Evolutionary conservation across 2,329 filamentous ascomycete genomes (phyloP), one percentile per base, ranked within the genome.

Genomic region (Stachybotrys chartarum): DNA sequence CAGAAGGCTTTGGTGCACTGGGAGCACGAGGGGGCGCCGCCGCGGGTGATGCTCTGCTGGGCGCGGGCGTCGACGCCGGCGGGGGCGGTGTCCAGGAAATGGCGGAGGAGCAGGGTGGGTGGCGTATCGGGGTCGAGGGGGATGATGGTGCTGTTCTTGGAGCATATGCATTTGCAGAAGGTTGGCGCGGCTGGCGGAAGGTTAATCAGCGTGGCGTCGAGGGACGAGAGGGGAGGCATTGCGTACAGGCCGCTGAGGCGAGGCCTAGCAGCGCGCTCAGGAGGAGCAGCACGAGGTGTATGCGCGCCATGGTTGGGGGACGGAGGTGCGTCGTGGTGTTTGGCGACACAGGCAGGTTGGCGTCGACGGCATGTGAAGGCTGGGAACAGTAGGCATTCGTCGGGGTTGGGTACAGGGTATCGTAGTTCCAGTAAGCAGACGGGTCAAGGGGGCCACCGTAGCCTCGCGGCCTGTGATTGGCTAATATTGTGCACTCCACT

Each of bases 131-230:
- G 77, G n/a, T 76, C 80, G 10, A 86, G 77, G 14, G 80, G 76
- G 65, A 87, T 84, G 64, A 87, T 84, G 60, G 83, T 86, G 75
- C 81, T 84, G 73, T 87, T 86, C 62, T 81, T 82, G 73, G 85
- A 85, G 73, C 84, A 87, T 61, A 82, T 86, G 72, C 84, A 87
- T 77, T 87, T 87, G 76, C 84, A 87, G 68, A 86, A 87, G 2
- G 80, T 82, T 17, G 82, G 83, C 48, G 82, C 78, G 35, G 79
- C 83, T 86, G 63, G 11, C 54, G 6, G 39, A 30, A 44, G 54
- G 60, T 69, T 59, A 66, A 66, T 58, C 60, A 54, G 52, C 50
- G 44, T 45, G 46, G 35, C 17, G 31, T 54, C 51, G 50, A 32
- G n/a, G 35, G 44, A 11, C 50, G 2, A 18, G 45, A 18, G 11